phyloP scores from a whole-genome alignment of 2,329 filamentous ascomycete genomes.

The Daldinia sp. region DNA sequence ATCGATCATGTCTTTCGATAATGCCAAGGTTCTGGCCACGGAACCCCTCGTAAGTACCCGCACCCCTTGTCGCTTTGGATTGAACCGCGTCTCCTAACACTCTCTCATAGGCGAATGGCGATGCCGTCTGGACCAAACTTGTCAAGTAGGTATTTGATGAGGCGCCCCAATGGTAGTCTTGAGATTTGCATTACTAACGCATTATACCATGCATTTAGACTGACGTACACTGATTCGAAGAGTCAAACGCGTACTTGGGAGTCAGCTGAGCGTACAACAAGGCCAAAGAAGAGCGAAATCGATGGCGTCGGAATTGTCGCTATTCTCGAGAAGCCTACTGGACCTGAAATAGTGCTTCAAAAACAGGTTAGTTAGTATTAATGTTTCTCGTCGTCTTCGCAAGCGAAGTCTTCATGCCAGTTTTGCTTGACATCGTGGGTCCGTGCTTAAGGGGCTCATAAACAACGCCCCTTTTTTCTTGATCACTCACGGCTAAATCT shows the following conservation, averaged over 20 bases:
- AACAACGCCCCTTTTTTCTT: neutral
- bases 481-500: neutral
- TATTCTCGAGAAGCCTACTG: constrained; percentile 68
- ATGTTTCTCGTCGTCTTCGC: neutral
- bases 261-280: constrained; percentile 76
- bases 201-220: constrained; percentile 53
- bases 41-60: constrained; percentile 58
- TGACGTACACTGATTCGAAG: constrained; percentile 73
- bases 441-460: neutral
- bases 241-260: constrained; percentile 75
- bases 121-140: constrained; percentile 71
- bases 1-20: constrained; percentile 56
- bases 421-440: neutral
- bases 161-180: neutral
- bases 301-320: constrained; percentile 81
- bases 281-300: constrained; percentile 70
- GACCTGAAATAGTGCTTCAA: constrained; percentile 71
- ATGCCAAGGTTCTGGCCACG: constrained; percentile 59
- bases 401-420: neutral
- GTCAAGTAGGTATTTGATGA: constrained; percentile 62
- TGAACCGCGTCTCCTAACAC: constrained; percentile 14
- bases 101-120: constrained; percentile 57
- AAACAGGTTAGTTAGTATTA: constrained; percentile 61
- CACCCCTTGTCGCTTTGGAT: neutral
- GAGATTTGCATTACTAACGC: constrained; percentile 23